Percentiles rank a stretch among this genome's conserved stretches.
Evolutionary conservation across 257 asterid genomes (phyloP).

Genomic region (Lantana camara): DNA sequence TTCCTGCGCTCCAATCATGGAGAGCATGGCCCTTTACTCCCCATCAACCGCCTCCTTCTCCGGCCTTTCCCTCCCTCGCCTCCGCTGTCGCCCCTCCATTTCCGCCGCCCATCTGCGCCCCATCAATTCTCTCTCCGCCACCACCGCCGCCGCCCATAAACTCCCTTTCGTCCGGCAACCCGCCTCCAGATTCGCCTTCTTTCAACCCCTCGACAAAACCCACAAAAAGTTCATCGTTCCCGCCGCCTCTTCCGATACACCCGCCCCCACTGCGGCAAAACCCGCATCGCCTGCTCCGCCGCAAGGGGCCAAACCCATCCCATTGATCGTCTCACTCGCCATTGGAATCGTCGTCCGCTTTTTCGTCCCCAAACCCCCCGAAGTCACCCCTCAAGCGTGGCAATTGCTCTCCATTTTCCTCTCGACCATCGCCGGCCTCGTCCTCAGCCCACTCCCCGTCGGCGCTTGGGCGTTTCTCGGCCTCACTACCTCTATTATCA

Average conservation of each 20-base stretch:
- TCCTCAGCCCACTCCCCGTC: conserved; percentile 84
- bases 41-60: conserved; percentile 43
- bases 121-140: conserved; percentile 34
- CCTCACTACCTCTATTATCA: conserved; percentile 66
- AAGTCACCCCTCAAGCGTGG: conserved; percentile 89
- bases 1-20: conserved; percentile 43
- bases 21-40: conserved; percentile 68
- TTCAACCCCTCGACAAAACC: conserved; percentile 27
- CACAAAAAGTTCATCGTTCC: conserved; percentile 7
- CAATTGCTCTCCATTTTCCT: conserved; percentile 79
- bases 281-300: conserved; percentile 26
- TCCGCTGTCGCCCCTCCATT: conserved; percentile 39
- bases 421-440: conserved; percentile 88
- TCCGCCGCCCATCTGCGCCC: conserved; percentile 42
- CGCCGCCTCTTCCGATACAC: conserved; percentile 34
- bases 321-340: conserved; percentile 60
- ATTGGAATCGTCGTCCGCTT: conserved; percentile 71
- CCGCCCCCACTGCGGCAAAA: conserved; percentile 34
- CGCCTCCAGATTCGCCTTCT: conserved; percentile 23
- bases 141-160: conserved; percentile 22
- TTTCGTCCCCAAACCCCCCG: conserved; percentile 69
- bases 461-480: conserved; percentile 97
- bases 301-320: conserved; percentile 73
- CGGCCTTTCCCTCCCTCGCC: conserved; percentile 41
- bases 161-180: conserved; percentile 23